Base-by-base conservation (phyloP, 2,329 filamentous ascomycete genomes). In the Monosporascus cannonballus region DNA sequence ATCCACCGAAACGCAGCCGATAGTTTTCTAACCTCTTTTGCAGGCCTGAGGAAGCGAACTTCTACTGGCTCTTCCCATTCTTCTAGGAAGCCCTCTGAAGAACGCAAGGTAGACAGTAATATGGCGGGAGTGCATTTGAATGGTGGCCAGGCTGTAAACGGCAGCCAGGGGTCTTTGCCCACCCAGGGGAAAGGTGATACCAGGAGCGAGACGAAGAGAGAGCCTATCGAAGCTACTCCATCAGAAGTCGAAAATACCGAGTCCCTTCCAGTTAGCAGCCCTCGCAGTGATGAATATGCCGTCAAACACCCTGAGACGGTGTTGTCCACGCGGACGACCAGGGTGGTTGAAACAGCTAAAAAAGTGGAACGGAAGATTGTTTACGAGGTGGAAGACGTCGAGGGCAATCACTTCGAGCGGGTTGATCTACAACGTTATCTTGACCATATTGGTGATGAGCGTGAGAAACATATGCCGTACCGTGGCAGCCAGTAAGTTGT, bases 391-490 rank as follows among this genome's bases (percentile, higher is more conserved):
- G 64, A 63, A 17, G 61, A 64, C 36, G 64, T 66, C 47, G 61
- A 60, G 20, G 61, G 63, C 48, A 49, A 56, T 36, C 61, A 60
- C 50, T 62, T 67, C 56, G 53, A 60, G 51, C 54, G 51, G 3
- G 52, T 63, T n/a, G 57, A 65, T 52, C 56, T 67, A 44, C 56
- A 63, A 50, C 54, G 57, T 5, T 73, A 72, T 46, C 64, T 73
- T 15, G 58, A 64, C 22, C 69, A 65, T 57, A 72, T 73, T 49
- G 64, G 66, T 11, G 67, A 73, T 52, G 66, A 73, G 50, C 70
- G 71, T 27, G 62, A 73, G 15, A 66, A 70, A 17, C 70, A 72
- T 50, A 73, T 74, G 69, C 71, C 71, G 3, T 62, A 63, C 5
- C 60, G 67, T 39, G 71, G 70, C n/a, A 73, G 70, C 49, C 65